Conservation (phyloP, 192 early-diverging fungal genomes). For the Neocallimastix lanati region DNA sequence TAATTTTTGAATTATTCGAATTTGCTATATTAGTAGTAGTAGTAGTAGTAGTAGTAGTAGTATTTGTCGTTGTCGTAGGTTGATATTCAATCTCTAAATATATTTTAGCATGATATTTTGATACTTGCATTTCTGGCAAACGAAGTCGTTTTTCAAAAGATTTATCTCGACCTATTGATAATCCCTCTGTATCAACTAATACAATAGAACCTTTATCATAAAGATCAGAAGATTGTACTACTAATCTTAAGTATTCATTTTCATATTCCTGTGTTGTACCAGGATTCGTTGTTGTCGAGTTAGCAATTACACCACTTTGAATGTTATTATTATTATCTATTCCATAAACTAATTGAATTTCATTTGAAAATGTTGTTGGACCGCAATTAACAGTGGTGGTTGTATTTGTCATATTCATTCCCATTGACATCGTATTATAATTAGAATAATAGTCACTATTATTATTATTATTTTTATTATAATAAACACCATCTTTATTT, state of each 20-base stretch:
- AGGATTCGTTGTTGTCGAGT: neutral
- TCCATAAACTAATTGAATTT: neutral
- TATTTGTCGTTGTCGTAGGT: neutral
- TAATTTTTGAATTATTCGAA: no score
- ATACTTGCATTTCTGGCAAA: slow-evolving; percentile 40
- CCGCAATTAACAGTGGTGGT: no score
- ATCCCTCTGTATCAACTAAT: slow-evolving; percentile 27
- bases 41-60: neutral
- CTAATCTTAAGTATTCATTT: neutral
- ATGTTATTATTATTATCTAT: neutral
- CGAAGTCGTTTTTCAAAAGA: slow-evolving; percentile 29
- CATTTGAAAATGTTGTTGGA: neutral
- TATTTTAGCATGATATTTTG: slow-evolving; percentile 41
- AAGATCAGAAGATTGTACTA: neutral
- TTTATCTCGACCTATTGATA: slow-evolving; percentile 43
- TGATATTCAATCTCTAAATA: slow-evolving; percentile 14
- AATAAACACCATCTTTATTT: neutral
- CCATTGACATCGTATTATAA: no score
- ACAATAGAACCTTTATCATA: slow-evolving; percentile 16
- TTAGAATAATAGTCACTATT: no score
- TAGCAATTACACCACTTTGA: no score
- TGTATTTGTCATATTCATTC: no score
- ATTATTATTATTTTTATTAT: neutral
- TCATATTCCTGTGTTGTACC: neutral
- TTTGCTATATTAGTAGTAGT: no score